Evolutionary conservation across 2,329 filamentous ascomycete species (phyloP).

Genomic region (Nectriaceae sp.): DNA sequence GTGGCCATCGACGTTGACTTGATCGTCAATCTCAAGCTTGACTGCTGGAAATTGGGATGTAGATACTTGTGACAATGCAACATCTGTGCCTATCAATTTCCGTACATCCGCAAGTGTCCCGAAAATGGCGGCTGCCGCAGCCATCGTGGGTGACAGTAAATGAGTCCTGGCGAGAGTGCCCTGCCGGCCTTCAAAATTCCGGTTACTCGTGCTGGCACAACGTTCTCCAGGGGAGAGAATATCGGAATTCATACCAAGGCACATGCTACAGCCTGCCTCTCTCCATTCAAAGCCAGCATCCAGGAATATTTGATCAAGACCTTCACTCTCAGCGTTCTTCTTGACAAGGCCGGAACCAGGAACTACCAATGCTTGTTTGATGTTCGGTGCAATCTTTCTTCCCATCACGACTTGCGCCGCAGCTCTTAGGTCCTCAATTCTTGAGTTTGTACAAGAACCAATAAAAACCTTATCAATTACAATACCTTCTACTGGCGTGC

Average conservation of each 20-base stretch:
- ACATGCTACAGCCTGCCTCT: slow-evolving; percentile 98
- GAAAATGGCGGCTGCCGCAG: slow-evolving; percentile 83
- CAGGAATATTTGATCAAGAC: slow-evolving; percentile 87
- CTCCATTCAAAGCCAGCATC: slow-evolving; percentile 97
- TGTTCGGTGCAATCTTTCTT: slow-evolving; percentile 80
- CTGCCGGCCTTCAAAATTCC: slow-evolving; percentile 96
- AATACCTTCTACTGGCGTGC: slow-evolving; percentile 91
- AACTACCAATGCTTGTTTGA: slow-evolving; percentile 95
- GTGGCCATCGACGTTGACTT: slow-evolving; percentile 50
- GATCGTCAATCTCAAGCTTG: slow-evolving; percentile 56
- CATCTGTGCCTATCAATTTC: too few species aligned
- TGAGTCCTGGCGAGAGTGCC: slow-evolving; percentile 90
- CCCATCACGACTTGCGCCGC: slow-evolving; percentile 86
- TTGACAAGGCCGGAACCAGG: slow-evolving; percentile 95
- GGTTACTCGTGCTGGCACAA: slow-evolving; percentile 93
- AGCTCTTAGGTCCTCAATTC: slow-evolving; percentile 91
- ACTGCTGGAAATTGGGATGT: slow-evolving; percentile 65
- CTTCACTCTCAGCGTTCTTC: slow-evolving; percentile 85
- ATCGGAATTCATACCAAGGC: slow-evolving; percentile 98
- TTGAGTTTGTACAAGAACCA: slow-evolving; percentile 94
- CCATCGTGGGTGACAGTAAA: slow-evolving; percentile 96
- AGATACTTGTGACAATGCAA: slow-evolving; percentile 59
- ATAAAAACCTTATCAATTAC: slow-evolving; percentile 95
- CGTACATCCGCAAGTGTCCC: slow-evolving; percentile 93
- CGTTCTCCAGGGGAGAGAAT: slow-evolving; percentile 90